Evolutionary conservation across 164 flowering plant genomes (phyloP).

Genomic region (Nelumbo lutea): DNA sequence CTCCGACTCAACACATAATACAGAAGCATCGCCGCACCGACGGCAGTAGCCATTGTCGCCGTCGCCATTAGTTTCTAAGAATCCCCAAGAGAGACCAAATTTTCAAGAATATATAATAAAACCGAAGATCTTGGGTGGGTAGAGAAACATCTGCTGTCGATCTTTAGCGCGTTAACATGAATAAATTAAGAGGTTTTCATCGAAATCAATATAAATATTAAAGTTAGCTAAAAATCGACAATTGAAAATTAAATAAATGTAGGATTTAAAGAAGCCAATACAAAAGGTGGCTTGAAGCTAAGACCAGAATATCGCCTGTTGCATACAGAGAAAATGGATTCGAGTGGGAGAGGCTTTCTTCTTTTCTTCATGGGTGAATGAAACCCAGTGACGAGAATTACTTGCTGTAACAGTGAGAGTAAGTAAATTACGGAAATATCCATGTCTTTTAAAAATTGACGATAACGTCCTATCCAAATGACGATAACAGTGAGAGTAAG

Average conservation of each 20-base stretch:
- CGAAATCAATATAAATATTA: background rate
- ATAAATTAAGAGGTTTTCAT: too few species aligned
- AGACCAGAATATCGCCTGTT: background rate
- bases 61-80: constrained; percentile 46
- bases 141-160: background rate
- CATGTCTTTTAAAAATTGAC: background rate
- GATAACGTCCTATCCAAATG: background rate
- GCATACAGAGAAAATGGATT: background rate
- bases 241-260: too few species aligned
- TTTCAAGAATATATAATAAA: constrained; percentile 1
- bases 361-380: background rate
- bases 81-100: background rate
- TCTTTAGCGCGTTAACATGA: background rate
- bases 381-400: too few species aligned
- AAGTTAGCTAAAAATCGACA: background rate
- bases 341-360: background rate
- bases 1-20: constrained; percentile 43
- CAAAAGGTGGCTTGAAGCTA: background rate
- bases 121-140: background rate
- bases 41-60: constrained; percentile 60
- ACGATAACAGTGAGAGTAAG: too few species aligned
- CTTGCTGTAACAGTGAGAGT: background rate
- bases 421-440: background rate
- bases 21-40: constrained; percentile 54
- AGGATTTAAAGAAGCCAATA: background rate